These are phyloP conservation scores for Endothia cerciana DNA, from an alignment of 2,329 filamentous ascomycete genomes.

Conservation along the genomic window DNA sequence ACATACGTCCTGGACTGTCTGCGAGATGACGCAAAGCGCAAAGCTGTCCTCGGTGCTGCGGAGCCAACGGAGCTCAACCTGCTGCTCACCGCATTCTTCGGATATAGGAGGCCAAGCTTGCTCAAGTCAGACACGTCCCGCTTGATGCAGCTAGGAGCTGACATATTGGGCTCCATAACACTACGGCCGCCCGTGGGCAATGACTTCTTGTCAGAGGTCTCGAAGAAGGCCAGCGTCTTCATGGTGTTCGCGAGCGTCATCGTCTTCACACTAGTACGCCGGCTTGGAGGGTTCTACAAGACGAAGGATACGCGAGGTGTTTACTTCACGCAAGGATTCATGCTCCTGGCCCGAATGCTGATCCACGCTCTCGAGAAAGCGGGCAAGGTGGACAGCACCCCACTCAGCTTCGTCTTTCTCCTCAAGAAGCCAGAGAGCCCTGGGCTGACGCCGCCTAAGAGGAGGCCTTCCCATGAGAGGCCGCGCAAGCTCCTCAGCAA, in stretches of 20 bases:
- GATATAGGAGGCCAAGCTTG: background rate
- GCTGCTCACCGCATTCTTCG: slow-evolving; percentile 6
- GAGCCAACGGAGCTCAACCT: background rate
- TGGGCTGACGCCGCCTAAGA: background rate
- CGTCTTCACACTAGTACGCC: background rate
- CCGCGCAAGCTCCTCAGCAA: background rate
- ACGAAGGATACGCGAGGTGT: background rate
- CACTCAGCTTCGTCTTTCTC: background rate
- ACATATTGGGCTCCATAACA: background rate
- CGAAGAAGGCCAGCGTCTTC: background rate
- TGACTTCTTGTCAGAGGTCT: background rate
- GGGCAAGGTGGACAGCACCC: background rate
- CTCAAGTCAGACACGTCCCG: background rate
- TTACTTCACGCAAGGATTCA: background rate
- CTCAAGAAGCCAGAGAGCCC: background rate
- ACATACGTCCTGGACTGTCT: slow-evolving; percentile 4
- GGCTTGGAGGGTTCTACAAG: background rate
- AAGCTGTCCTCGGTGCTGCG: background rate
- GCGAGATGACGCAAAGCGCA: background rate
- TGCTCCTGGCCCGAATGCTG: background rate
- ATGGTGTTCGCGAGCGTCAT: background rate
- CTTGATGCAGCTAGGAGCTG: background rate
- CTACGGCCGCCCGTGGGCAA: background rate
- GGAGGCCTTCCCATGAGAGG: background rate
- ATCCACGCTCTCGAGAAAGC: background rate